Conservation (phyloP, 1,284 basidiomycete genomes). For the Moniliella sp. region DNA sequence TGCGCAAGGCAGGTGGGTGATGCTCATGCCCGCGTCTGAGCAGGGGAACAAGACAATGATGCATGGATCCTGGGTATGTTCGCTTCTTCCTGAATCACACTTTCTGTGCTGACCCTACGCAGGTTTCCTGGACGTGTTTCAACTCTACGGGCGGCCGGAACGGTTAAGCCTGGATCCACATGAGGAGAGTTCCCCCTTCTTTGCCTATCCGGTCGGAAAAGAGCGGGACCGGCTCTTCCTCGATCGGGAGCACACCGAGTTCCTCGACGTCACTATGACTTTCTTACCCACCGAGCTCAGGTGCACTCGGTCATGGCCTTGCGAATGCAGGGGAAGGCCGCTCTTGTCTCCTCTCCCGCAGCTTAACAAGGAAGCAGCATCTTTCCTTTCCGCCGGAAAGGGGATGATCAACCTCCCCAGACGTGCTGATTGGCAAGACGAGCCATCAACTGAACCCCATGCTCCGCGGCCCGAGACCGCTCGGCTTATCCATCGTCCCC, state of each 20-base stretch:
- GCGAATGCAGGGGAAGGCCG: conserved; percentile 26
- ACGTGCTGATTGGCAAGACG: too few species aligned
- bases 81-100: conserved; percentile 2
- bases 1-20: conserved; percentile 35
- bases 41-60: conserved; percentile 77
- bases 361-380: conserved; percentile 8
- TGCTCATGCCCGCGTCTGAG: conserved; percentile 34
- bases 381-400: too few species aligned
- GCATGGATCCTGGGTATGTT: conserved; percentile 68
- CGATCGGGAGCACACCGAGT: conserved; percentile 59
- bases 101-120: conserved; percentile 5
- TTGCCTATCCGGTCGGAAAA: conserved; percentile 34
- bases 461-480: too few species aligned
- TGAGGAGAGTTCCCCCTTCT: conserved; percentile 37
- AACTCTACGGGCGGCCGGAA: conserved; percentile 23
- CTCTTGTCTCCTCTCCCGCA: conserved; percentile 23
- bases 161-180: conserved; percentile 25
- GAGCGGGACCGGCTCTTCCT: conserved; percentile 52
- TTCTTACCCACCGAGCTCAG: conserved; percentile 17
- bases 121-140: conserved; percentile 33
- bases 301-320: conserved; percentile 30
- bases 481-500: too few species aligned
- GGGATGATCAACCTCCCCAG: too few species aligned
- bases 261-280: conserved; percentile 50
- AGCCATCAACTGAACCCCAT: too few species aligned